A percentile compares a stretch with the other conserved stretches of the same genome.
phyloP scores from a whole-genome alignment of 1,284 basidiomycete genomes.

The Pascua sp. region DNA sequence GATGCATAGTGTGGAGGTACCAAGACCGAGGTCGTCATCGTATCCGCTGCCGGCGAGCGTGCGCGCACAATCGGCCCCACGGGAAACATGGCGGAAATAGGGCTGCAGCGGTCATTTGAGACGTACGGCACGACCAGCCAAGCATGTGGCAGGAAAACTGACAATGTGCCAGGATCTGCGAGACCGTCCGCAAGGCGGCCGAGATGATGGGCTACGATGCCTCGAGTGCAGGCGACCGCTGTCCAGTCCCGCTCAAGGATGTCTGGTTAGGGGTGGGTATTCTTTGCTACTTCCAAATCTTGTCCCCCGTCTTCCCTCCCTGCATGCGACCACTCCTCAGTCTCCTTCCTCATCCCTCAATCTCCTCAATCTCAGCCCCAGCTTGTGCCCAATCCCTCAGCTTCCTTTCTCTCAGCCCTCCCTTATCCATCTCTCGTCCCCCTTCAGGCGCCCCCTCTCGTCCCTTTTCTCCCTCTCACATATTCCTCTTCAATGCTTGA shows the following conservation, averaged over 20 bases:
- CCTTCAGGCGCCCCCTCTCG: no score
- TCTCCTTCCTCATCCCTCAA: no score
- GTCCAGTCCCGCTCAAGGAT: slow-evolving; percentile 23
- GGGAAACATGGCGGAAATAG: slow-evolving; percentile 38
- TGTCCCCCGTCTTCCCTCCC: no score
- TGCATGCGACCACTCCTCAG: no score
- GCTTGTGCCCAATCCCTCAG: no score
- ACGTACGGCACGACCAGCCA: slow-evolving; percentile 9
- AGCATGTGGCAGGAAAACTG: slow-evolving; percentile 6
- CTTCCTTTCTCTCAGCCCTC: no score
- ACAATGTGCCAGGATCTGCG: slow-evolving; percentile 19
- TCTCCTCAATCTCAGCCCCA: no score
- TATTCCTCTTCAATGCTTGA: no score
- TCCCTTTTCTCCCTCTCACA: no score
- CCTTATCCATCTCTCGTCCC: no score
- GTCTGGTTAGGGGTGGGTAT: slow-evolving; percentile 33
- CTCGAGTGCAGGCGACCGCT: not conserved
- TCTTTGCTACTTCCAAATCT: not conserved
- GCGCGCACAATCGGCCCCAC: slow-evolving; percentile 27
- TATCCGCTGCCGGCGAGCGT: slow-evolving; percentile 11
- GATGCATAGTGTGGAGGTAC: slow-evolving; percentile 31
- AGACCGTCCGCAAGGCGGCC: slow-evolving; percentile 22
- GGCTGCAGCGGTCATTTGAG: slow-evolving; percentile 21
- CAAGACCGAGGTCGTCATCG: slow-evolving; percentile 34
- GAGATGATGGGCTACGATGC: slow-evolving; percentile 1